phyloP scores from a whole-genome alignment of 441 rosid species.

The Gossypium davidsonii region DNA sequence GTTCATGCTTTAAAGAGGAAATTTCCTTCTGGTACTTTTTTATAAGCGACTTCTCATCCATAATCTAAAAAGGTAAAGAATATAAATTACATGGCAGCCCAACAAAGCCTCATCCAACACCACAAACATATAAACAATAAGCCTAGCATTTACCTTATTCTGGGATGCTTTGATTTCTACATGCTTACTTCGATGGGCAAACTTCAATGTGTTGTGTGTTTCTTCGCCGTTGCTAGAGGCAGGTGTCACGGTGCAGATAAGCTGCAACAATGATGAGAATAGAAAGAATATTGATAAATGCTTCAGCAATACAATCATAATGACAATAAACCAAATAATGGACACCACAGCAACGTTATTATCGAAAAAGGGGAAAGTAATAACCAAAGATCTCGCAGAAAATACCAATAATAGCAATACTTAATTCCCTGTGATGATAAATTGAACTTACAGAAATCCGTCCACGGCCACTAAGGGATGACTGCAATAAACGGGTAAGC shows the following conservation, averaged over 20 bases:
- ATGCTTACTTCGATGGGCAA: constrained; percentile 81
- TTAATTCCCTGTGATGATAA: not conserved
- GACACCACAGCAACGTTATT: not conserved
- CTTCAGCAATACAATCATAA: constrained; percentile 4
- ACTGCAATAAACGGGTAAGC: constrained; percentile 61
- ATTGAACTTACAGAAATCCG: constrained; percentile 47
- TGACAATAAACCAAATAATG: not conserved
- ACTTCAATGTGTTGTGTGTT: constrained; percentile 91
- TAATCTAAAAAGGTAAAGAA: constrained; percentile 38
- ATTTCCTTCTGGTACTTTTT: constrained; percentile 92
- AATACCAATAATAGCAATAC: not conserved
- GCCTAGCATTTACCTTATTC: constrained; percentile 58
- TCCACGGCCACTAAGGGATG: constrained; percentile 68
- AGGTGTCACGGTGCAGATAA: constrained; percentile 89
- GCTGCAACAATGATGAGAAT: constrained; percentile 40
- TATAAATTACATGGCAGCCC: constrained; percentile 13
- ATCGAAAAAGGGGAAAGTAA: not conserved
- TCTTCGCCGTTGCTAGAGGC: constrained; percentile 87
- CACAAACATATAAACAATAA: constrained; percentile 9
- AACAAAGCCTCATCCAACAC: constrained; percentile 9
- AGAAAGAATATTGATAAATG: constrained; percentile 22
- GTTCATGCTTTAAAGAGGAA: constrained; percentile 70
- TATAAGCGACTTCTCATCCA: constrained; percentile 94
- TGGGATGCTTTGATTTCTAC: constrained; percentile 83
- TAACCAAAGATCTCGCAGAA: not conserved